Base-by-base conservation (phyloP, 2,329 filamentous ascomycete species). In the Dactylellina sp. region DNA sequence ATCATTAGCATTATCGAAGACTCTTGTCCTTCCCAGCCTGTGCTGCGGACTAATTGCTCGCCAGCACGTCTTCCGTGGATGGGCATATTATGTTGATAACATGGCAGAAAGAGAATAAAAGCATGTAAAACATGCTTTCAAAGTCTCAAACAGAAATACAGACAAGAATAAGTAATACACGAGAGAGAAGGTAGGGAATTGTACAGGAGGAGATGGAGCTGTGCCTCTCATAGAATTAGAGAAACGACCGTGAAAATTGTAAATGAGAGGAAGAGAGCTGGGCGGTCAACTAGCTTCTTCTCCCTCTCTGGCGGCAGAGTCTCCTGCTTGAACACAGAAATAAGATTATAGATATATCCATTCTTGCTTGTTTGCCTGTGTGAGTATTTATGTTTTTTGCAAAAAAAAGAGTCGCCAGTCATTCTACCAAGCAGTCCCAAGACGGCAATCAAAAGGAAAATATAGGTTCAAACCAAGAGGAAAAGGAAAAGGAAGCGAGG, bases 341-440 rank as follows among this genome's bases (percentile, higher is more conserved):
- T 42, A 59, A 60, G 44, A 56, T 52, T 52, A 66, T 22, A 50
- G 32, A 42, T 9, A 35, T 63, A 59, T 59, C 59, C 52, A 52
- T 66, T 37, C 57, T 66, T 66, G 57, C 60, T 49, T 35, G 63
- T 42, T 53, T 53, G 53, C 28, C 18, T 44, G 39, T 52, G 46
- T 52, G 18, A 9, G n/a, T 60, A 46, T 42, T 12, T 32, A 32
- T 32, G 28, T 32, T 32, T 5, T 32, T 32, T 32, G 28, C 28
- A 32, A 32, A 32, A 32, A 32, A 32, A 32, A 32, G 52, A 55
- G 47, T 61, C 55, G 35, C 61, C 61, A 42, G 49, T 55, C 61
- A 50, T 57, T 74, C 70, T 74, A 66, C 55, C 70, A 74, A 60
- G 40, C 32, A 35, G n/a, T n/a, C 46, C 63, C 63, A 53, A 53